Evolutionary conservation across 1,284 basidiomycete species (phyloP), one percentile per base, ranked within the genome.

Genomic region (Macrocystidia cucumis): DNA sequence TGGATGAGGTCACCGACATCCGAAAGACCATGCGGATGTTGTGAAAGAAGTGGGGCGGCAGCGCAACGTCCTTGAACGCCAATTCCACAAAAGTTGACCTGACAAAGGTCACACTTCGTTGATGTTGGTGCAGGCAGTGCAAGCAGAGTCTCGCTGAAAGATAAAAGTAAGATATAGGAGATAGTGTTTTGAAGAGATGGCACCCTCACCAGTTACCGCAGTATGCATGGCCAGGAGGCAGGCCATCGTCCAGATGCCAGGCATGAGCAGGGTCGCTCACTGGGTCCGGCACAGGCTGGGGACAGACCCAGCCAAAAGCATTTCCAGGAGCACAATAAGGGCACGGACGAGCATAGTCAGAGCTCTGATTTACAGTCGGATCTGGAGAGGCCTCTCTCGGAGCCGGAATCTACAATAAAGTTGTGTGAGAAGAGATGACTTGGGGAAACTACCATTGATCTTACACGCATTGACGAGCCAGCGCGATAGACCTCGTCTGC

Each of bases 51-150:
- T 13, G 69, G 60, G n/a, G 69, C 55, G 2, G 82, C 78, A 26
- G 67, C 49, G 51, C 84, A 88, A 30, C 84, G 75, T 12, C 69
- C 71, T 37, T 73, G 80, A 9, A 87, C 67, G 37, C 71, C 71
- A 38, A 88, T 76, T 3, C 85, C 84, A 49, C 84, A 88, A 52
- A 87, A 88, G 2, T 67, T 78, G 9, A 81, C 73, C 42, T 77
- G 74, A 45, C 84, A 88, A 41, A 88, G 71, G 50, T 87, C 84
- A 48, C 84, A 88, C 54, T 73, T 79, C n/a, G 79, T 72, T 9
- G 83, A 81, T 21, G 72, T 60, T 9, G 84, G 85, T 9, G 84
- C 83, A 19, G 58, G 62, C 1, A 78, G 55, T 16, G 82, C 80
- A 17, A 86, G 65, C 4, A 86, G 53, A 47, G 72, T 81, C 57